Base-by-base conservation (phyloP, 2,329 filamentous ascomycete species). In the Ramularia collo-cygni region DNA sequence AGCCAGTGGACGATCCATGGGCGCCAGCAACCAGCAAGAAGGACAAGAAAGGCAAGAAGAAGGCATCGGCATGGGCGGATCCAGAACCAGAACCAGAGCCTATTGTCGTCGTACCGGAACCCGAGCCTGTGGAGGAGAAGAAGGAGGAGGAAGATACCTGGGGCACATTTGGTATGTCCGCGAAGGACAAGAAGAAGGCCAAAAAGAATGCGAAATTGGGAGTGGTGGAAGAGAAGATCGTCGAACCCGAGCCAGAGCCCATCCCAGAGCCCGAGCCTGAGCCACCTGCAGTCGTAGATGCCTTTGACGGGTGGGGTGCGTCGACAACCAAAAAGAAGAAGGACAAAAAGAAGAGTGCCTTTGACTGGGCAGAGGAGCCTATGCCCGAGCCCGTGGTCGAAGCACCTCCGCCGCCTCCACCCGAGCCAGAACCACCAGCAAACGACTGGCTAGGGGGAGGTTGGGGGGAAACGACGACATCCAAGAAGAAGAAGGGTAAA, bases 191-290 rank as follows among this genome's bases (percentile, higher is more conserved):
- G 36, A 70, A 71, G 52, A 66, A 65, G 47, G 44, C 55, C 21
- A 71, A 71, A 56, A 74, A 75, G 57, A 66, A 66, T 41, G 70
- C 68, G 46, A 68, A 66, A 35, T 37, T 44, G 12, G 55, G 53
- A 19, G 52, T 50, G 2, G 53, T 55, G 2, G 57, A 57, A 3
- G 53, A 56, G 13, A 51, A 60, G 8, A 28, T 42, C 8, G 29
- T 42, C 4, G 36, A 45, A 4, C 46, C 42, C 4, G 44, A 48
- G 30, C 43, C 53, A 2, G 42, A 51, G 18, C 34, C 43, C 3
- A 21, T 29, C 15, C 16, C 39, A 4, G 43, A 35, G 19, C 44
- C 42, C n/a, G 48, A 43, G 32, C 47, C 54, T 8, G 42, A 46
- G 26, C n/a, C n/a, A n/a, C 46, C 46, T 14, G 21, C 21, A 6